These are phyloP conservation scores for Haematococcus sp. DNA, from an alignment of 139 green algal species.

Conservation along the genomic window DNA sequence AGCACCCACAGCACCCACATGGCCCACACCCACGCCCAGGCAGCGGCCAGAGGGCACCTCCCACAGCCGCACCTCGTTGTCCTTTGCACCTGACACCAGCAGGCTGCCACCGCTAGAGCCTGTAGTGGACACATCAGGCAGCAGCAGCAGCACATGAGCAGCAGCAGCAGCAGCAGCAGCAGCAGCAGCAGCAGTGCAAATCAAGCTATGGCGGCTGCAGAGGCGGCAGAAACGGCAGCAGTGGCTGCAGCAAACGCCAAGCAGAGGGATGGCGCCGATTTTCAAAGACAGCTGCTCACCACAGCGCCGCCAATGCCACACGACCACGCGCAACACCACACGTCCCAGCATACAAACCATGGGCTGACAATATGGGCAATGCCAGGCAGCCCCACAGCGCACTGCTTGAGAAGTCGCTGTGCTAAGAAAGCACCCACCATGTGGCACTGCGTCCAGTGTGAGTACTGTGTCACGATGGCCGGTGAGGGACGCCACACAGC, in stretches of 20 bases:
- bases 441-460: conserved; percentile 33
- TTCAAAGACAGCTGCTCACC: too few relatives aligned
- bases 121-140: too few relatives aligned
- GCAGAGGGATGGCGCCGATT: too few relatives aligned
- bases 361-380: too few relatives aligned
- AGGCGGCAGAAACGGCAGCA: background rate
- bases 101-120: conserved; percentile 14
- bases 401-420: too few relatives aligned
- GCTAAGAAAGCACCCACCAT: too few relatives aligned
- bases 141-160: background rate
- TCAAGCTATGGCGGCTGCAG: background rate
- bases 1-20: conserved; percentile 80
- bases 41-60: conserved; percentile 45
- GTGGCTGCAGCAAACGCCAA: too few relatives aligned
- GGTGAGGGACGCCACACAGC: conserved; percentile 25
- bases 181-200: background rate
- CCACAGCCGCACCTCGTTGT: conserved; percentile 86
- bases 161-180: too few relatives aligned
- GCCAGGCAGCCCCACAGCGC: too few relatives aligned
- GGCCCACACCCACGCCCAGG: conserved; percentile 68
- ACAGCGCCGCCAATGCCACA: too few relatives aligned
- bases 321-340: too few relatives aligned
- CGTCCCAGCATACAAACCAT: too few relatives aligned
- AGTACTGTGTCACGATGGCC: conserved; percentile 62
- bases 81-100: conserved; percentile 75